phyloP scores from a whole-genome alignment of 805 yeast species.

The Helenozyma baotianmanensis region DNA sequence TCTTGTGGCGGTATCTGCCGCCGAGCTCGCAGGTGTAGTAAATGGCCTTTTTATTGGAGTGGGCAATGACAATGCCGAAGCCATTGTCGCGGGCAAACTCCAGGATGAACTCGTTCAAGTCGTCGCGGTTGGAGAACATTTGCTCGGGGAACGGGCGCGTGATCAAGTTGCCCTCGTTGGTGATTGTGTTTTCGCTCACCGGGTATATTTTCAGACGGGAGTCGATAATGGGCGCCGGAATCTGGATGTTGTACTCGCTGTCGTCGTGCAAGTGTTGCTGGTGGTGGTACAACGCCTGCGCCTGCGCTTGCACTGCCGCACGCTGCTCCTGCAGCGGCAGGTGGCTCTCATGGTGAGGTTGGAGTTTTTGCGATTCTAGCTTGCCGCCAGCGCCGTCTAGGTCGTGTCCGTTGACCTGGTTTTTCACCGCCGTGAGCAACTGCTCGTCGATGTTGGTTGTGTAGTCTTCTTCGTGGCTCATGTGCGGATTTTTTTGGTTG shows the following conservation, averaged over 20 bases:
- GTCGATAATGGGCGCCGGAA: conserved; percentile 43
- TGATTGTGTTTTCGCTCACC: conserved; percentile 41
- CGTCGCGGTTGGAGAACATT: conserved; percentile 45
- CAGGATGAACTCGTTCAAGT: conserved; percentile 48
- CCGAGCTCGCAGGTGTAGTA: conserved; percentile 58
- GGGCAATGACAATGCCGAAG: conserved; percentile 57
- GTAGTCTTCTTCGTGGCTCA: conserved; percentile 26
- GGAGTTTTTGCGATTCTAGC: conserved; percentile 26
- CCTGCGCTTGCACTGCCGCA: conserved; percentile 15
- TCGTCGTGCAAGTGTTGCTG: conserved; percentile 24
- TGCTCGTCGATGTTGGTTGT: conserved; percentile 40
- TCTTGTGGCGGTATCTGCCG: conserved; percentile 51
- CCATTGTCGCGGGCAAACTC: conserved; percentile 56
- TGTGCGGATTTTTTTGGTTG: conserved; percentile 15
- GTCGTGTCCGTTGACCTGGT: conserved; percentile 17
- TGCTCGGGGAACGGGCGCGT: conserved; percentile 54
- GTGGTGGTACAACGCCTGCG: conserved; percentile 17
- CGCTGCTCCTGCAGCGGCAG: conserved; percentile 14
- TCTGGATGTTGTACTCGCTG: conserved; percentile 40
- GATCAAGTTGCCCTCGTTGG: conserved; percentile 46
- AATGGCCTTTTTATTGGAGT: conserved; percentile 54
- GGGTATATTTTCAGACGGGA: conserved; percentile 42
- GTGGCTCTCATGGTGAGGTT: conserved; percentile 5
- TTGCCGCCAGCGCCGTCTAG: conserved; percentile 29
- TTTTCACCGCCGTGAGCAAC: conserved; percentile 34